phyloP scores from a whole-genome alignment of 306 rosid species.

The Begonia loranthoides region DNA sequence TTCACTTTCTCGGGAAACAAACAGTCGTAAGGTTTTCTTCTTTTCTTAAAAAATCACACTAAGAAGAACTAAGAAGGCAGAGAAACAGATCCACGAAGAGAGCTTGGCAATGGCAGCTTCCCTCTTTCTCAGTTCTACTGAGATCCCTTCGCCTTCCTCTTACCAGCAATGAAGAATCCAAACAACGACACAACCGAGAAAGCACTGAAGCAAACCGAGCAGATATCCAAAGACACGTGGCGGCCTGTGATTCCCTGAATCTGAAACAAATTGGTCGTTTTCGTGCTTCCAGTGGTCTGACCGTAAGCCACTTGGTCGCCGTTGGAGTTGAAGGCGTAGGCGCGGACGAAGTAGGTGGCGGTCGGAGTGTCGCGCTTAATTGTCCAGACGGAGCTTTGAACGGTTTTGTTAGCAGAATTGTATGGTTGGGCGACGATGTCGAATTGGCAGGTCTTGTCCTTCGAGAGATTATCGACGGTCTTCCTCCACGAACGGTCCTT shows the following conservation, averaged over 20 bases:
- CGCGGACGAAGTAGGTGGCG: slow-evolving; percentile 73
- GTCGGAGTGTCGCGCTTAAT: slow-evolving; percentile 42
- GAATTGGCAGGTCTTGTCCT: slow-evolving; percentile 74
- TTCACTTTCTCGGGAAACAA: not conserved
- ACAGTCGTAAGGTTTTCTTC: not conserved
- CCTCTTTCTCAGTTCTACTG: not conserved
- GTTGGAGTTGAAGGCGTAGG: slow-evolving; percentile 43
- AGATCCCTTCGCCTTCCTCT: slow-evolving; percentile 32
- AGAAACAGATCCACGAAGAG: not conserved
- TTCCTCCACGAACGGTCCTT: slow-evolving; percentile 79
- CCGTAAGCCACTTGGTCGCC: slow-evolving; percentile 49
- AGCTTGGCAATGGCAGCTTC: too few relatives aligned
- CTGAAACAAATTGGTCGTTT: slow-evolving; percentile 37
- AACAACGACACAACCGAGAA: slow-evolving; percentile 58
- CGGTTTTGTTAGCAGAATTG: slow-evolving; percentile 33
- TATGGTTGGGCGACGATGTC: slow-evolving; percentile 33
- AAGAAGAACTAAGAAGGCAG: not conserved
- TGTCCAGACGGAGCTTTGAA: slow-evolving; percentile 30
- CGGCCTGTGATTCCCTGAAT: slow-evolving; percentile 66
- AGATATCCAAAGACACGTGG: slow-evolving; percentile 59
- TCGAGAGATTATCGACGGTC: slow-evolving; percentile 40
- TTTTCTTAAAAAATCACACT: not conserved
- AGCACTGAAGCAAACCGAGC: slow-evolving; percentile 61
- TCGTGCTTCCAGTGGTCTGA: slow-evolving; percentile 33
- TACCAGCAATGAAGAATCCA: slow-evolving; percentile 52